These are phyloP conservation scores for Botryotinia calthae DNA, from an alignment of 2,329 filamentous ascomycete genomes.

Conservation along the genomic window DNA sequence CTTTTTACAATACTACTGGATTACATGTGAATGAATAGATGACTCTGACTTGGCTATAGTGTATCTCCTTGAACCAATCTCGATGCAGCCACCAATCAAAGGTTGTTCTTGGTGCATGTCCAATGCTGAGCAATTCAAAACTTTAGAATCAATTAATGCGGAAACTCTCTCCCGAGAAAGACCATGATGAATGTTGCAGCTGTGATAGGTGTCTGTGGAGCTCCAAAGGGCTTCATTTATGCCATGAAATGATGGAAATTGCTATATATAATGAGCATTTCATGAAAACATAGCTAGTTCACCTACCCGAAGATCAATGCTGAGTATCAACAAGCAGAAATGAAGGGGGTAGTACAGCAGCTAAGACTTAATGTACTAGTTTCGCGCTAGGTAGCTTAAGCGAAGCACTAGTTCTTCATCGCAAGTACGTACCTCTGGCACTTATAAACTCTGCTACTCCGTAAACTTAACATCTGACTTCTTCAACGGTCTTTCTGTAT, in stretches of 20 bases:
- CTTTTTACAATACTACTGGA: too few relatives aligned
- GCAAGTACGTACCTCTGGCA: rapidly evolving
- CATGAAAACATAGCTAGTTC: rapidly evolving
- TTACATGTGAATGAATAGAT: not conserved
- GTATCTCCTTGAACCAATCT: not conserved
- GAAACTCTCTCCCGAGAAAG: rapidly evolving
- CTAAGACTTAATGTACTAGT: not conserved
- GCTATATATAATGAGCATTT: not conserved
- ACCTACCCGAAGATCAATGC: not conserved
- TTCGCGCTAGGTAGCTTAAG: not conserved
- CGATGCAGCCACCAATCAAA: too few relatives aligned
- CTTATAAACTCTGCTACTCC: not conserved
- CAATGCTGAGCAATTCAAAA: not conserved
- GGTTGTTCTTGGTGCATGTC: too few relatives aligned
- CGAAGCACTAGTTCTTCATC: not conserved
- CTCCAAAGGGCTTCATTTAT: not conserved
- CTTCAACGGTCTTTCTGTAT: not conserved
- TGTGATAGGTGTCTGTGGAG: not conserved
- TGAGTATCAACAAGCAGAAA: rapidly evolving
- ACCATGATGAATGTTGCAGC: not conserved
- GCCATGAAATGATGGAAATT: not conserved
- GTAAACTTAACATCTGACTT: not conserved
- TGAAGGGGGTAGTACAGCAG: not conserved
- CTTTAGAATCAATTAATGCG: not conserved
- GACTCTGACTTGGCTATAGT: not conserved